A percentile compares a stretch with the other conserved stretches of the same genome.
These are phyloP conservation scores for Calonectria ilicicola DNA, from an alignment of 2,329 filamentous ascomycete species.

Conservation along the genomic window DNA sequence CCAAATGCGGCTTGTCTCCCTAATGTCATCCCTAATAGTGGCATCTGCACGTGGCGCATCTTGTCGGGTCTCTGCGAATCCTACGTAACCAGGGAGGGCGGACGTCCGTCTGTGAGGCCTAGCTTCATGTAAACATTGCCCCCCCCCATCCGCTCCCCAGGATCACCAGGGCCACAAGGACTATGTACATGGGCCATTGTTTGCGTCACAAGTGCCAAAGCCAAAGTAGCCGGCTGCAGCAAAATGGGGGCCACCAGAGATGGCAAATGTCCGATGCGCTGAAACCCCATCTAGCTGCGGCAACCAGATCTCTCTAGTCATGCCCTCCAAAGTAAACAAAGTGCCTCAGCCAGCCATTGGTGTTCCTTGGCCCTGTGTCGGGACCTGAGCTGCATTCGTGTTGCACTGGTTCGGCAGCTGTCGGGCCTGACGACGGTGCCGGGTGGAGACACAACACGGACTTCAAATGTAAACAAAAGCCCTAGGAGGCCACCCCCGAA, in stretches of 20 bases:
- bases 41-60: conserved; percentile 7
- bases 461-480: conserved; percentile 23
- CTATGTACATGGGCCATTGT: not conserved
- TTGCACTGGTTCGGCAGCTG: conserved; percentile 19
- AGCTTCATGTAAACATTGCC: not conserved
- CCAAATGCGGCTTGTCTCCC: not conserved
- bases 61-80: not conserved
- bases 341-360: conserved; percentile 13
- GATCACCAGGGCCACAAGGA: too few species aligned
- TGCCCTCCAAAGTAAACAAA: conserved; percentile 14
- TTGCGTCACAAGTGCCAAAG: conserved; percentile 8
- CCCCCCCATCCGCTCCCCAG: not conserved
- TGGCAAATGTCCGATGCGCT: not conserved
- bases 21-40: not conserved
- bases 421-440: conserved; percentile 1
- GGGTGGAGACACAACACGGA: conserved; percentile 12
- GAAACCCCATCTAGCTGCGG: conserved; percentile 17
- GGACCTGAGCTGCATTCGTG: conserved; percentile 9
- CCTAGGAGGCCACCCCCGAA: not conserved
- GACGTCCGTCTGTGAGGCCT: not conserved
- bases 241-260: not conserved
- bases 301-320: conserved; percentile 6
- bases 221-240: not conserved
- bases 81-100: not conserved
- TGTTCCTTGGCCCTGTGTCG: not conserved